Conservation (phyloP, 164 flowering plant species). For the Magnolia officinalis region DNA sequence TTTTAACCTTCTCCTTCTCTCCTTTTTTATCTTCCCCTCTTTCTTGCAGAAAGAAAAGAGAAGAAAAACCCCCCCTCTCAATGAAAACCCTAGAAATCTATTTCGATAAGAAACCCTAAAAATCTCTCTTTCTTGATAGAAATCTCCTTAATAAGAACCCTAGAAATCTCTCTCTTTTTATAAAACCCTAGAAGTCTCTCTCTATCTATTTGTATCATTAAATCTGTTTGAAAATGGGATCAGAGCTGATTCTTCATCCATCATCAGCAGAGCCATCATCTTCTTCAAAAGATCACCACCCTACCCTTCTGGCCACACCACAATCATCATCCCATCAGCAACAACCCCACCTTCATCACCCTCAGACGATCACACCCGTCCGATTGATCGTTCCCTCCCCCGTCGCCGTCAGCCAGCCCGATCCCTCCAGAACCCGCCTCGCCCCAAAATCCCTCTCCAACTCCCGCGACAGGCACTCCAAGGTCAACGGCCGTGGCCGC, state of each 20-base stretch:
- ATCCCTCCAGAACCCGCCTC: slow-evolving; percentile 7
- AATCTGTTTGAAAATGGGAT: slow-evolving; percentile 5
- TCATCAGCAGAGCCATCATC: background rate
- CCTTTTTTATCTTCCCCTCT: background rate
- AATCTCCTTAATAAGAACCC: background rate
- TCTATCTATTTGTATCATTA: background rate
- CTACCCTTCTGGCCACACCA: background rate
- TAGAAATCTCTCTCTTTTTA: background rate
- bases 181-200: no score
- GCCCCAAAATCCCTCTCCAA: slow-evolving; percentile 4
- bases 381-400: background rate
- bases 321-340: background rate
- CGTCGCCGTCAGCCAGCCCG: background rate
- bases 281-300: background rate
- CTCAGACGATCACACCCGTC: background rate
- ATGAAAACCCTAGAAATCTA: background rate
- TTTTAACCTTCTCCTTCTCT: background rate
- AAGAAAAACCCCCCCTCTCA: background rate
- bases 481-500: slow-evolving; percentile 60
- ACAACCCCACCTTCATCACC: background rate
- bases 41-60: background rate
- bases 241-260: slow-evolving; percentile 13
- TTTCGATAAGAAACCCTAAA: background rate
- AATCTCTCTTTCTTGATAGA: background rate
- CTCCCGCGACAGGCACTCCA: slow-evolving; percentile 47